These are phyloP conservation scores for Solanum sitiens DNA, from an alignment of 257 asterid genomes.

Conservation along the genomic window DNA sequence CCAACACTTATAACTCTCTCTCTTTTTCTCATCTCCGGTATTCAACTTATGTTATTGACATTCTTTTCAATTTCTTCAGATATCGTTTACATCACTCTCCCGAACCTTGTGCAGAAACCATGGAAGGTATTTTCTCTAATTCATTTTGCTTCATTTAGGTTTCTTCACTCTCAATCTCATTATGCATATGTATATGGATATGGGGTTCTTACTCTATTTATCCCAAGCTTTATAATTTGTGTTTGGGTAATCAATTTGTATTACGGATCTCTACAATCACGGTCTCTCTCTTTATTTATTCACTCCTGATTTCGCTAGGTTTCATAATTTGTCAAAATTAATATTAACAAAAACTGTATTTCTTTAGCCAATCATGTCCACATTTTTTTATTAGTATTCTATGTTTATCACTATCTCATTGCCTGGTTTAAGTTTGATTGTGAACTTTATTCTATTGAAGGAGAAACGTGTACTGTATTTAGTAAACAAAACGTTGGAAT, in stretches of 20 bases:
- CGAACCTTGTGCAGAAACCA: conserved; percentile 2
- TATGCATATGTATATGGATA: not conserved
- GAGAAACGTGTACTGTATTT: not conserved
- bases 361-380: not conserved
- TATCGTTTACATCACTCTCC: not conserved
- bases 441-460: not conserved
- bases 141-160: not conserved
- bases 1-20: conserved; percentile 5
- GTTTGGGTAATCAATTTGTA: not conserved
- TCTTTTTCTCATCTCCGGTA: not conserved
- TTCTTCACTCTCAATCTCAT: not conserved
- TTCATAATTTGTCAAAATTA: not conserved
- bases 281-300: not conserved
- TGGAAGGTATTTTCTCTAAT: conserved; percentile 25
- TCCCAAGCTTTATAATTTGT: not conserved
- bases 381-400: not conserved
- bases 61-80: not conserved
- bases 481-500: not conserved
- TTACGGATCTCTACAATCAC: not conserved
- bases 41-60: not conserved
- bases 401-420: not conserved
- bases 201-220: not conserved
- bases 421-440: not conserved
- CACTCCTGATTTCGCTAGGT: not conserved
- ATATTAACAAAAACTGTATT: not conserved